Conservation (phyloP, 2,329 filamentous ascomycete species). For the Domatiomyces catenatus region DNA sequence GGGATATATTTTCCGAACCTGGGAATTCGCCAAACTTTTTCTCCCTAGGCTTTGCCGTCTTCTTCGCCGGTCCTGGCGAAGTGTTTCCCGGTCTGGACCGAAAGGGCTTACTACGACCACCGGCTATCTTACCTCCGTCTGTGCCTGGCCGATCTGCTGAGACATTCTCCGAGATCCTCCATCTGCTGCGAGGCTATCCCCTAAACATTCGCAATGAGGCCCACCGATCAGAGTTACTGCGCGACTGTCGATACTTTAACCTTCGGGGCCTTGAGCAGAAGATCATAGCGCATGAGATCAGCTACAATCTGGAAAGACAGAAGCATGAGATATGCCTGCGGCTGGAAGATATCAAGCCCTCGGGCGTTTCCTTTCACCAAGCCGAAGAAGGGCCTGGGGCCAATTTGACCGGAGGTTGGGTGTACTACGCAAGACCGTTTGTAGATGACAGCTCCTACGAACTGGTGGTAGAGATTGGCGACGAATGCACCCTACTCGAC, state of each 20-base stretch:
- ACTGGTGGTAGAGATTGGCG: constrained; percentile 63
- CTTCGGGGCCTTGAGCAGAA: constrained; percentile 82
- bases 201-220: constrained; percentile 58
- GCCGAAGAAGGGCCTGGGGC: constrained; percentile 25
- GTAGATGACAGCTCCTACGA: constrained; percentile 61
- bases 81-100: constrained; percentile 76
- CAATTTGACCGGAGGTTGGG: constrained; percentile 34
- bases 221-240: constrained; percentile 61
- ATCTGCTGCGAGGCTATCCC: constrained; percentile 69
- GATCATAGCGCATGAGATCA: constrained; percentile 61
- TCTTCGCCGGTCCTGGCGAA: constrained; percentile 66
- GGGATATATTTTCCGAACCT: constrained; percentile 68
- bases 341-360: constrained; percentile 76
- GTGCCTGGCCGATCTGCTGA: constrained; percentile 72
- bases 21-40: constrained; percentile 96
- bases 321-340: constrained; percentile 63
- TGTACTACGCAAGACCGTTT: constrained; percentile 71
- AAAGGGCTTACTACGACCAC: constrained; percentile 64
- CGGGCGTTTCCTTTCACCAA: constrained; percentile 53
- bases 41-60: constrained; percentile 72
- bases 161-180: constrained; percentile 67
- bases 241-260: constrained; percentile 85
- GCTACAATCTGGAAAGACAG: constrained; percentile 54
- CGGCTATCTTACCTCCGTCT: constrained; percentile 66
- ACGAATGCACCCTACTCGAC: constrained; percentile 46